Evolutionary conservation across 2,329 filamentous ascomycete species (phyloP), one percentile per base, ranked within the genome.

Genomic region (Berkeleyomyces rouxiae): DNA sequence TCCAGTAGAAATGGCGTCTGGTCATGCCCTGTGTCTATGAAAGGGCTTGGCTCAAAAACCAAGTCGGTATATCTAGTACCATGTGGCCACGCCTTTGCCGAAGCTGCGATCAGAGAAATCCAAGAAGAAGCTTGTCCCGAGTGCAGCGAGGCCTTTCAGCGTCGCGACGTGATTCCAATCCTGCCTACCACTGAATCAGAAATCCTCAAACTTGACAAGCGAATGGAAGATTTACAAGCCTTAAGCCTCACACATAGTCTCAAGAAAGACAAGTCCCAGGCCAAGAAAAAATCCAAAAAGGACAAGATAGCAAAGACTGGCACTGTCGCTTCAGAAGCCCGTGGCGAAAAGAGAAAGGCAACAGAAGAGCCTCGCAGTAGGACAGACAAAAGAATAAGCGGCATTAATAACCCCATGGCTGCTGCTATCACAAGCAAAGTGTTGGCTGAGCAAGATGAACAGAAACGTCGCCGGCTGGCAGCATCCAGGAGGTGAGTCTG

Each of bases 61-160:
- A 92, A 86, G 72, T 80, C 90, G 0, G 89, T 95, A 1, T 99
- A 97, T 69, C 70, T 99, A 2, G 88, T 97, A 3, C 93, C 93
- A 0, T 99, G 93, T 69, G 95, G 93, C 0, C 95, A 99, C 76
- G 91, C 89, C 0, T 97, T 97, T 73, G 86, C 89, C 0, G 90
- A 95, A 65, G 83, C 84, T 61, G 90, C 90, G 6, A 85, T 97
- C 67, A 87, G 85, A 67, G 88, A 93, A 73, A 83, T 95, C n/a
- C 71, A 76, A 2, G 85, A 87, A 66, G 76, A 78, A 37, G 70
- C 71, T 0, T 86, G 83, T 63, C 80, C 82, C 0, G 80, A 92
- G 74, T 99, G 93, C 73, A 88, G 86, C 67, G 83, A 85, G 63
- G 69, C 79, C 0, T 96, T 93, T 69, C 81, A 82, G 31, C 73